These are phyloP conservation scores for Oryza coarctata DNA, from an alignment of 176 grass and related monocot genomes.

Conservation along the genomic window DNA sequence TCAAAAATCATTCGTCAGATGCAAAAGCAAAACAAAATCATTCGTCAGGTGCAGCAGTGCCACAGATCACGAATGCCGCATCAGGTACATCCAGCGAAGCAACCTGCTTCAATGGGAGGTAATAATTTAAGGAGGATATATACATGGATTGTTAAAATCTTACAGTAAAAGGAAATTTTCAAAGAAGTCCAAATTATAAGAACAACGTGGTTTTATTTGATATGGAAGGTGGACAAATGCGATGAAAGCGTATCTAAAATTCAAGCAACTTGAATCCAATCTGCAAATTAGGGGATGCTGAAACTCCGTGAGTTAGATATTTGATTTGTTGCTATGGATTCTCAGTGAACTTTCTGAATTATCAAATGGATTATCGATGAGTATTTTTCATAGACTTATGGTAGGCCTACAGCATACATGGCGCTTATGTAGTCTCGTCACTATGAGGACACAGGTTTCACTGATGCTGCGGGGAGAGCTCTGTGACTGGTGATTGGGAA, in stretches of 20 bases:
- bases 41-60: background rate
- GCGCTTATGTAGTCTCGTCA: too few species aligned
- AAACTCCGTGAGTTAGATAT: background rate
- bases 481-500: background rate
- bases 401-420: background rate
- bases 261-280: background rate
- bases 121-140: background rate
- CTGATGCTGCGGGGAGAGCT: background rate
- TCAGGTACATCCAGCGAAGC: background rate
- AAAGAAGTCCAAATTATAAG: background rate
- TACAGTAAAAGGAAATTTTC: background rate
- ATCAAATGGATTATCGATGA: background rate
- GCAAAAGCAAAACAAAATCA: background rate
- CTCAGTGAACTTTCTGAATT: background rate
- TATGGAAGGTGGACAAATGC: background rate
- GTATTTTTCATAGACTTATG: background rate
- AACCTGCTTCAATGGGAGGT: background rate
- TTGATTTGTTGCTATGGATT: background rate
- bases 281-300: background rate
- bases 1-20: background rate
- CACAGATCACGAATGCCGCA: background rate
- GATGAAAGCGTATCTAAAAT: background rate
- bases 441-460: background rate
- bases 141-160: background rate
- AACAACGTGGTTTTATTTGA: background rate